Evolutionary conservation across 2,329 filamentous ascomycete genomes (phyloP), one percentile per base, ranked within the genome.

Genomic region (Didymella segeticola): DNA sequence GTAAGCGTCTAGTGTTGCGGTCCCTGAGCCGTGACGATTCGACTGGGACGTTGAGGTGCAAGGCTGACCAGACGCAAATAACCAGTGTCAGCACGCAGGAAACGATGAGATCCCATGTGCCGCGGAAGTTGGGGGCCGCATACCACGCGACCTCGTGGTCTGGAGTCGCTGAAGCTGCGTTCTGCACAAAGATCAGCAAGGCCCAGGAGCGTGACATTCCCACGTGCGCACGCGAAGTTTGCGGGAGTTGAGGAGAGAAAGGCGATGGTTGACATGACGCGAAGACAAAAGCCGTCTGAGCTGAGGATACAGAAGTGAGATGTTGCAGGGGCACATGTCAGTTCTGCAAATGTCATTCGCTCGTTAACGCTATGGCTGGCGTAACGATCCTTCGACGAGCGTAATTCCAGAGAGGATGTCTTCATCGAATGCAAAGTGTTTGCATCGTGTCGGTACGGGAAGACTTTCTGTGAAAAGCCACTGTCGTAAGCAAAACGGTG

Each of bases 41-140:
- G 3, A 49, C 46, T 2, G 64, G 58, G 2, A 68, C 60, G 41
- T 68, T 68, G 25, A 67, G 59, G 50, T 67, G 65, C 22, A 68
- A 53, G 2, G 65, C 65, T 12, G 60, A 62, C 59, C 58, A 68
- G 17, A 66, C 62, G 36, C 65, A 66, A 22, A 68, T 55, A 4
- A 58, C 49, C 25, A 68, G 50, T 10, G 65, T 63, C 34, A 63
- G 39, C 11, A 67, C 51, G 29, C 65, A 68, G 10, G 55, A 59
- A 6, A 58, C 42, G 25, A 67, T 54, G 15, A 67, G 37, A 27
- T 65, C 59, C 60, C 55, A 64, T 8, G 59, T 65, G 11, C 60
- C 56, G 17, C 60, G 41, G 19, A 43, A 48, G 41, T 64, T 64
- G 20, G 63, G 61, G n/a, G 60, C 56, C 17, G 64, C 58, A 45